Evolutionary conservation across 257 asterid species (phyloP).

Genomic region (Cinchona pubescens): DNA sequence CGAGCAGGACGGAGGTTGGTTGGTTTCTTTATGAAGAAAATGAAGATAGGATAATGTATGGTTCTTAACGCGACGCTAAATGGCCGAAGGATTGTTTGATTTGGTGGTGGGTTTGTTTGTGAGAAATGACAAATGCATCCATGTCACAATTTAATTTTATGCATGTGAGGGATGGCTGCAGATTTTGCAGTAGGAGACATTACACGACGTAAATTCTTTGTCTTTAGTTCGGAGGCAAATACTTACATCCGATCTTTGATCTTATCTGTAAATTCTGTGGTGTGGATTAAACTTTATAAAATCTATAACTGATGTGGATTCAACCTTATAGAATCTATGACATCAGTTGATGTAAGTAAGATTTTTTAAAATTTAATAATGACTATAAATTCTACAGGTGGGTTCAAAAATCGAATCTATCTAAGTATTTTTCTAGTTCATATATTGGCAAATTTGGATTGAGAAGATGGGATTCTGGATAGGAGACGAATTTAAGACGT

Average conservation of each 20-base stretch:
- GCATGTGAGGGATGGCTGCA: slow-evolving; percentile 35
- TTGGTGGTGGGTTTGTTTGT: neutral
- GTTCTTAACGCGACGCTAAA: slow-evolving; percentile 20
- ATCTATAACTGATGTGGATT: too few relatives aligned
- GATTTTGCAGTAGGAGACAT: slow-evolving; percentile 20
- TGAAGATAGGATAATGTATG: neutral
- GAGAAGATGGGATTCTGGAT: neutral
- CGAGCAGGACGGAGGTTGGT: too few relatives aligned
- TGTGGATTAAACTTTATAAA: too few relatives aligned
- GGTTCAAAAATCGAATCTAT: too few relatives aligned
- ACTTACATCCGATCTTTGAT: too few relatives aligned
- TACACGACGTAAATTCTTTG: slow-evolving; percentile 22
- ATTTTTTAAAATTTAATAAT: too few relatives aligned
- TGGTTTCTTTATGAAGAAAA: neutral
- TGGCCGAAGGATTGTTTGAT: slow-evolving; percentile 28
- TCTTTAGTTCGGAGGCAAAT: neutral
- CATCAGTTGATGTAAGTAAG: too few relatives aligned
- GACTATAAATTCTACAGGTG: too few relatives aligned
- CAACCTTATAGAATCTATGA: too few relatives aligned
- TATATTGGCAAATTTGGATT: neutral
- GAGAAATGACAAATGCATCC: slow-evolving; percentile 42
- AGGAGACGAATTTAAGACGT: neutral
- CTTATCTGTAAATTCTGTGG: too few relatives aligned
- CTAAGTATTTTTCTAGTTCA: too few relatives aligned
- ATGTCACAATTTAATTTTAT: slow-evolving; percentile 31